phyloP scores from a whole-genome alignment of 169 alveolate genomes.

The Blepharisma undulans region DNA sequence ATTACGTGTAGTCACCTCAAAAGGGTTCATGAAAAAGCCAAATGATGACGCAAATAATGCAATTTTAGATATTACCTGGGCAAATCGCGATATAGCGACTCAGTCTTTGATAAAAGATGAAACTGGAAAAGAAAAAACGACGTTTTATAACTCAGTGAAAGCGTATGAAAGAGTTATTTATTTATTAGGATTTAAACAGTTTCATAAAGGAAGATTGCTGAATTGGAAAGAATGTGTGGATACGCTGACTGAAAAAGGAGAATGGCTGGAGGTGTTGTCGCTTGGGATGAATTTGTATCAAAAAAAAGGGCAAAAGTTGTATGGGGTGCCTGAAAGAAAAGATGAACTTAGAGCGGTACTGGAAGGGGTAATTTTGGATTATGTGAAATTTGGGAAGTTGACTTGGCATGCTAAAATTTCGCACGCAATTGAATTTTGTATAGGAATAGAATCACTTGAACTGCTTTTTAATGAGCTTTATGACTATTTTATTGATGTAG shows the following conservation, averaged over 20 bases:
- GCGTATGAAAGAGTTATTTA: neutral
- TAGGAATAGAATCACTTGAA: slow-evolving; percentile 17
- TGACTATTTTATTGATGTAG: neutral
- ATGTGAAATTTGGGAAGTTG: neutral
- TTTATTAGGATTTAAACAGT: neutral
- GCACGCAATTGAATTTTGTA: slow-evolving; percentile 35
- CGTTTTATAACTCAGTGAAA: neutral
- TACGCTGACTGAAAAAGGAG: neutral
- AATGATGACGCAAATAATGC: neutral
- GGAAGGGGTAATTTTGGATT: neutral
- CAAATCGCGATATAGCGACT: neutral
- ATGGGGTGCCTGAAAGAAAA: neutral
- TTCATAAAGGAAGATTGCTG: neutral
- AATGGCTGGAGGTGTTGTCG: slow-evolving; percentile 40
- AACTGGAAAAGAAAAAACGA: neutral
- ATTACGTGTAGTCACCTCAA: slow-evolving; percentile 8
- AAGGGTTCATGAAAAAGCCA: neutral
- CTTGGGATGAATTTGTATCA: slow-evolving; percentile 13
- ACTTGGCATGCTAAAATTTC: neutral
- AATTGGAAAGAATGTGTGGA: slow-evolving; percentile 31
- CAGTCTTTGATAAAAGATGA: neutral
- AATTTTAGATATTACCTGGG: neutral
- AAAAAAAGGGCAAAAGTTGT: neutral
- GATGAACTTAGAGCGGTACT: neutral
- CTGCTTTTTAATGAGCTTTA: slow-evolving; percentile 8